Base-by-base conservation (phyloP, 2,329 filamentous ascomycete genomes). In the Myriosclerotinia curreyana region DNA sequence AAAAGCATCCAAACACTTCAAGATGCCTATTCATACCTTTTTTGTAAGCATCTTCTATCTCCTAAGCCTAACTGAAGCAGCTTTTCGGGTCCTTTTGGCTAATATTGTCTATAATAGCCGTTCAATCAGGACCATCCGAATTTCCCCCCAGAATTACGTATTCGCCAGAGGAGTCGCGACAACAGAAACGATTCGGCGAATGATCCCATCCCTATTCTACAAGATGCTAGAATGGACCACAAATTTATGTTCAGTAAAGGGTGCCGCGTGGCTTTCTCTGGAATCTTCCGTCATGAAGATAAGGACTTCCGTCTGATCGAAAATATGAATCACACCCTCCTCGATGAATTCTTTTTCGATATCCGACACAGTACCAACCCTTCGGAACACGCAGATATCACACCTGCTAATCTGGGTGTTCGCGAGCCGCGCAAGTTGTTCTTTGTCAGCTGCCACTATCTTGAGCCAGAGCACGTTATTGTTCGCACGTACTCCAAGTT, bases 251-350 rank as follows among this genome's bases (percentile, higher is more conserved):
- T 48, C 40, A n/a, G 15, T 7, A 58, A 48, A 9, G 42, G 42
- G 31, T 36, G 42, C 14, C n/a, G 31, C n/a, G 25, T 12, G 36
- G 42, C 55, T 25, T 58, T 48, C 28, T 48, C 20, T 48, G 42
- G 55, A 36, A 17, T 36, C n/a, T 48, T 48, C 31, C 55, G 55
- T 6, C 4, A 36, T 14, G 5, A 15, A 48, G 25, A 14, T 20
- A 58, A 58, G n/a, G 55, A 58, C n/a, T 58, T 58, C n/a, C 44
- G 42, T 6, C 14, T 58, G 15, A 34, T 58, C 42, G 28, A 48
- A 20, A 62, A 62, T 12, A 62, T 25, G 38, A 40, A 62, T 36
- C 28, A 28, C 11, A 4, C 15, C 7, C 12, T 38, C 11, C 60
- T 25, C 14, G 20, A 2, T 0, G 28, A 55, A 3, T 6, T 62